phyloP scores from a whole-genome alignment of 164 flowering plant species.

The Magnolia officinalis region DNA sequence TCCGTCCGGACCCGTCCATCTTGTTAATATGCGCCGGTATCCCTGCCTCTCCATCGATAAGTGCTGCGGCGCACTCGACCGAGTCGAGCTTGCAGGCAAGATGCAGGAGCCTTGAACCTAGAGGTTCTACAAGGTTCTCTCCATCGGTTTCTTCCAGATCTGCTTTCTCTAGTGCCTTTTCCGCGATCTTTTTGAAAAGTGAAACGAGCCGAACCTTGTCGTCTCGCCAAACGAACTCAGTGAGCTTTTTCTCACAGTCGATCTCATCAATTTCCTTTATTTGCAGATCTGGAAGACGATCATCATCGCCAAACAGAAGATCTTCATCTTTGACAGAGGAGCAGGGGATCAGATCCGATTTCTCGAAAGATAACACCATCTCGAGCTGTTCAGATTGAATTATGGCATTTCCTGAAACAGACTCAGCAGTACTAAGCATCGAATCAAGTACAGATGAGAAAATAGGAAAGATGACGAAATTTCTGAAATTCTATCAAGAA shows the following conservation, averaged over 20 bases:
- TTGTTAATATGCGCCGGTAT: conserved; percentile 29
- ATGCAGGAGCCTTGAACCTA: conserved; percentile 27
- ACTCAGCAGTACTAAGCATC: background rate
- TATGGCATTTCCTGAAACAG: background rate
- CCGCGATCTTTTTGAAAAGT: conserved; percentile 8
- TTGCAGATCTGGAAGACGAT: background rate
- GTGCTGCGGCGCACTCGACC: conserved; percentile 36
- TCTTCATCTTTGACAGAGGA: background rate
- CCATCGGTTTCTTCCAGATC: conserved; percentile 11
- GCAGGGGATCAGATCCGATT: background rate
- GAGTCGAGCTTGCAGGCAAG: conserved; percentile 44
- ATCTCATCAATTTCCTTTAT: conserved; percentile 4
- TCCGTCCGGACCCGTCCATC: conserved; percentile 25
- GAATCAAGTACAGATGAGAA: background rate
- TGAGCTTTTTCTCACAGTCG: conserved; percentile 10
- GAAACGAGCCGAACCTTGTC: conserved; percentile 25
- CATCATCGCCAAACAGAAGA: background rate
- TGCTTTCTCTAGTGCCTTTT: background rate
- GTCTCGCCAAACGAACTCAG: conserved; percentile 20
- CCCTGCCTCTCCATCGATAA: conserved; percentile 42
- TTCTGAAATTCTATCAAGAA: too few relatives aligned
- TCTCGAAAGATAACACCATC: background rate
- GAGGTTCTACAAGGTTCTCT: conserved; percentile 4
- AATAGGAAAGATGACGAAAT: background rate
- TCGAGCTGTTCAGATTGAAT: background rate